These are phyloP conservation scores for Vigna reflexopilosa DNA, from an alignment of 306 rosid species.

Conservation along the genomic window DNA sequence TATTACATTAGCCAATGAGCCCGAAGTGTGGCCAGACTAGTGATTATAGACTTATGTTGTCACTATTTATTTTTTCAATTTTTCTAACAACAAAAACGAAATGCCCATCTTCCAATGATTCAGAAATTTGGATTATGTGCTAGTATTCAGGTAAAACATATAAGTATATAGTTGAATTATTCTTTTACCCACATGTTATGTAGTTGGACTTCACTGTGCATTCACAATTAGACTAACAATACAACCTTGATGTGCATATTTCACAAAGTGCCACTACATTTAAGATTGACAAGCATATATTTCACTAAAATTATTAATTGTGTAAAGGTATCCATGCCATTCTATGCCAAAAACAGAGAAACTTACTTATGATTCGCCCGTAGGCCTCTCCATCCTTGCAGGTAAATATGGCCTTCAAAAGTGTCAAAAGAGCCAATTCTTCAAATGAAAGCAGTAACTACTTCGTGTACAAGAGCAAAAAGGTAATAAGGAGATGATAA, in stretches of 20 bases:
- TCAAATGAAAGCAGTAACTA: slow-evolving; percentile 11
- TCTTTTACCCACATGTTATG: not conserved
- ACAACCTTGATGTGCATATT: not conserved
- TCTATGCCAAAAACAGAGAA: slow-evolving; percentile 36
- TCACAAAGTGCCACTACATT: slow-evolving; percentile 4
- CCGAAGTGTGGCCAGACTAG: not conserved
- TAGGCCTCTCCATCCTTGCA: slow-evolving; percentile 64
- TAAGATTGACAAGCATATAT: not conserved
- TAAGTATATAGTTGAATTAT: not conserved
- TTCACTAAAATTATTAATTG: slow-evolving; percentile 27
- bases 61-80: not conserved
- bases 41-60: not conserved
- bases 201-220: slow-evolving; percentile 11
- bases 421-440: slow-evolving; percentile 40
- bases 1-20: too few species aligned
- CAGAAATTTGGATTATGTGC: not conserved
- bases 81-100: slow-evolving; percentile 16
- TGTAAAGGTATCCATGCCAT: not conserved
- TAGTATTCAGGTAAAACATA: not conserved
- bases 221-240: not conserved
- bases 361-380: slow-evolving; percentile 81
- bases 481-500: slow-evolving; percentile 5
- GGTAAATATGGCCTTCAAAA: slow-evolving; percentile 67
- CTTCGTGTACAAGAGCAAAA: slow-evolving; percentile 22
- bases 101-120: not conserved